Evolutionary conservation across 148 eudicot genomes (phyloP), one percentile per base, ranked within the genome.

Genomic region (Oxyria digyna): DNA sequence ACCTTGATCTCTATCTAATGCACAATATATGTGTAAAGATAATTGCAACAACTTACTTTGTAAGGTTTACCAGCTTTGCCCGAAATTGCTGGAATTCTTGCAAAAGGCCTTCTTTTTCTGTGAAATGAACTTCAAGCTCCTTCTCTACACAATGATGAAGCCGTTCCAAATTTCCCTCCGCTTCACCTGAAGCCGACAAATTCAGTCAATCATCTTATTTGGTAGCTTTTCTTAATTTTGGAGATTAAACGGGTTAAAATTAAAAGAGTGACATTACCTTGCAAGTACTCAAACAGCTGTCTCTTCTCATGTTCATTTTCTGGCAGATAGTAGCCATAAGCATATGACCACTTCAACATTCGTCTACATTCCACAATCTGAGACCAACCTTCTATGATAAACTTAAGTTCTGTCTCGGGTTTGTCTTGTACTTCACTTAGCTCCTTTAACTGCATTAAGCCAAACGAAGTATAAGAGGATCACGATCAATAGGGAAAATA

Each of bases 361-460:
- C 97, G 82, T 69, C 97, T 86, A 67, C 97, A 91, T 83, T 91
- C 97, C 70, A 91, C 97, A 74, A 91, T 91, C 97, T 91, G 97
- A 45, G 50, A 80, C 97, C 95, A 91, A 65, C 95, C 94, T 37
- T 91, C 95, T 78, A 85, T 78, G 15, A 91, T 86, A 73, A 88
- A 91, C 79, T 84, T 86, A 20, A 88, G 89, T 68, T 91, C 86
- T 8, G 91, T 78, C 78, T 91, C 95, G 10, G 95, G 87, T 71
- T 82, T 85, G 72, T 83, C 72, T 72, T 88, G 97, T 68, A 71
- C 73, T 70, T 86, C 91, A 75, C 91, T 91, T 70, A 91, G 78
- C 80, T 80, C 84, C 74, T 20, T 27, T 14, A 66, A 21, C 69
- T 66, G 69, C 43, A 66, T 37, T n/a, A 66, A 29, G 5, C 18